Conservation (phyloP, 768 basidiomycete genomes). For the Trametes villosa region DNA sequence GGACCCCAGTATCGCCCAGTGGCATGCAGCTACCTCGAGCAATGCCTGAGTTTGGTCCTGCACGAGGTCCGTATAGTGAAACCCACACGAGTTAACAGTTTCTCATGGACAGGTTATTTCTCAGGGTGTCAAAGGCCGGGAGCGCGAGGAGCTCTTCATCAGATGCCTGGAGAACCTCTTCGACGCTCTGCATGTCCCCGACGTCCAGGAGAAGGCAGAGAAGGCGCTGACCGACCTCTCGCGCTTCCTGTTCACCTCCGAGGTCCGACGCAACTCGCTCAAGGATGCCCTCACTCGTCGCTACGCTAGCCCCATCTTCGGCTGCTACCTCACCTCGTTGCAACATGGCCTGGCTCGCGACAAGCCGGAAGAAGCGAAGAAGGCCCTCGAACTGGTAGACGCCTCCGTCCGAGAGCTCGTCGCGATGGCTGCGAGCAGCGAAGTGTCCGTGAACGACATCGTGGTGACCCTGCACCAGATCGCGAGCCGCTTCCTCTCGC, state of each 20-base stretch:
- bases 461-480: conserved; percentile 78
- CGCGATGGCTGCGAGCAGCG: conserved; percentile 50
- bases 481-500: conserved; percentile 77
- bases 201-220: conserved; percentile 71
- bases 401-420: conserved; percentile 72
- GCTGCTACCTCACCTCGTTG: conserved; percentile 80
- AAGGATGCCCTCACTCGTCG: conserved; percentile 58
- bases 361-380: conserved; percentile 59
- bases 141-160: conserved; percentile 75
- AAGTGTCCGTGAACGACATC: conserved; percentile 57
- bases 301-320: conserved; percentile 59
- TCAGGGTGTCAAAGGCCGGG: conserved; percentile 73
- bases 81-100: background rate
- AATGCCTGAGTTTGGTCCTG: conserved; percentile 69
- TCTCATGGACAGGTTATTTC: background rate
- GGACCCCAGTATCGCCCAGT: conserved; percentile 51
- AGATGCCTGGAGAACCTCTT: conserved; percentile 75
- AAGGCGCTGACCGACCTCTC: conserved; percentile 72
- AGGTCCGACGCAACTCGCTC: conserved; percentile 63
- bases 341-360: conserved; percentile 76
- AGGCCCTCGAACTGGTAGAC: conserved; percentile 62
- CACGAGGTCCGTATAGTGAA: conserved; percentile 59
- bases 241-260: conserved; percentile 71
- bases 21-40: conserved; percentile 73
- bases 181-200: conserved; percentile 71